Base-by-base conservation (phyloP, 2,329 filamentous ascomycete species). In the Alternaria infectoria region DNA sequence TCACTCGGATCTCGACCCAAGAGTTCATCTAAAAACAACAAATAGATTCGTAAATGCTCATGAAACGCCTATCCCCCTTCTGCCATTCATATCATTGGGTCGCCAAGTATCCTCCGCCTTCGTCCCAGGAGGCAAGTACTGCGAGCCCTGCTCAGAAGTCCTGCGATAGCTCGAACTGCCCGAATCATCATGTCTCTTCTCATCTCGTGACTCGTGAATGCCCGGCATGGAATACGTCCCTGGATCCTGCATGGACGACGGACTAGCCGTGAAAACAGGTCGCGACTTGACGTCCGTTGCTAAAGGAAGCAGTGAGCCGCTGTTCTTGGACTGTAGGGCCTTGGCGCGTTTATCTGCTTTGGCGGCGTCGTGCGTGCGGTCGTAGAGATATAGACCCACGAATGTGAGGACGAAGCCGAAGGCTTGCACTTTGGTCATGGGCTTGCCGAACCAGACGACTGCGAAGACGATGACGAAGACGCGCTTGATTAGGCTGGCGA, bases 401-500 rank as follows among this genome's bases (percentile, higher is more conserved):
- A 97, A 97, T 0, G 96, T 99, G 49, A 99, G 87, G 5, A 82
- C 87, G 73, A 99, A 97, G 15, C 96, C 96, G 45, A 91, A 85
- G 1, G 89, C 93, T 80, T 99, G 96, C 15, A 96, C 80, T 15
- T 85, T 86, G 6, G 93, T 97, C 30, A 96, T 97, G 2, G 91
- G 88, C 79, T 90, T 97, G 68, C 93, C 91, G 81, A 98, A 99
- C 96, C 96, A 99, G 70, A 98, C 83, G 66, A 99, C 95, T 7
- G 96, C 93, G 71, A 97, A 91, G 62, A 96, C 88, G 72, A 99
- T 97, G 74, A 99, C 95, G 76, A 97, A 97, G 12, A 99, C 96
- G 52, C 96, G 91, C 83, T 99, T 99, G 81, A 99, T 96, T 65
- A 99, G 85, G 60, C 92, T 96, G 36, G 96, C 96, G 40, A 99